Base-by-base conservation (phyloP, 148 eudicot genomes). In the Selenicereus undatus region DNA sequence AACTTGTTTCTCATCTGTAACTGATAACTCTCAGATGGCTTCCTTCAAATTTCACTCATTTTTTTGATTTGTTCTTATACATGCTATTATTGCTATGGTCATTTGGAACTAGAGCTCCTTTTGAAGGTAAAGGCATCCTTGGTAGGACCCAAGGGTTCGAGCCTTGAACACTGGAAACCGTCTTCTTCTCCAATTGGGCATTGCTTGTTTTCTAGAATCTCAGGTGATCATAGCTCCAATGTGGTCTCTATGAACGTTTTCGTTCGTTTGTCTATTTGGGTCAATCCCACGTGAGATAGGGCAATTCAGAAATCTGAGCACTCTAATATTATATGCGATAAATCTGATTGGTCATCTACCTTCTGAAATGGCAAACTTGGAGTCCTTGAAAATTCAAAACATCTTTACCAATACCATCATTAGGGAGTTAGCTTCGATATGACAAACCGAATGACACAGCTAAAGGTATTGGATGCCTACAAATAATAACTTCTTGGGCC, bases 261-360 rank as follows among this genome's bases (percentile, higher is more conserved):
- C n/a, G n/a, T 5, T 4, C 22, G 66, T 81, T 32, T 82, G 82
- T 56, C 50, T 81, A 10, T 84, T 17, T 8, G 86, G 84, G 13
- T 78, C 82, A 27, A 81, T 84, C 69, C 84, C 86, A 42, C 82
- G 81, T 7, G 86, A 84, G 82, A 78, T 81, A 29, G 86, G 86
- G 29, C 84, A 66, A n/a, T 74, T 81, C 10, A 78, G 65, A 52
- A 71, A 77, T 20, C 79, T 85, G 11, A 65, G 32, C 5, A 78
- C 73, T 14, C 82, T 81, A 43, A 43, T 85, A 11, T 18, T 85
- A 58, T 30, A 81, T 7, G 11, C 5, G 10, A 85, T 54, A 43
- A 60, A 82, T 18, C 42, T 82, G 5, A 74, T 50, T 0, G 84
- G 87, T 45, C 51, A 26, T 79, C 74, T 85, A 4, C 84, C 84